phyloP scores from a whole-genome alignment of 2,329 filamentous ascomycete species.

The Fusarium chlamydosporum region DNA sequence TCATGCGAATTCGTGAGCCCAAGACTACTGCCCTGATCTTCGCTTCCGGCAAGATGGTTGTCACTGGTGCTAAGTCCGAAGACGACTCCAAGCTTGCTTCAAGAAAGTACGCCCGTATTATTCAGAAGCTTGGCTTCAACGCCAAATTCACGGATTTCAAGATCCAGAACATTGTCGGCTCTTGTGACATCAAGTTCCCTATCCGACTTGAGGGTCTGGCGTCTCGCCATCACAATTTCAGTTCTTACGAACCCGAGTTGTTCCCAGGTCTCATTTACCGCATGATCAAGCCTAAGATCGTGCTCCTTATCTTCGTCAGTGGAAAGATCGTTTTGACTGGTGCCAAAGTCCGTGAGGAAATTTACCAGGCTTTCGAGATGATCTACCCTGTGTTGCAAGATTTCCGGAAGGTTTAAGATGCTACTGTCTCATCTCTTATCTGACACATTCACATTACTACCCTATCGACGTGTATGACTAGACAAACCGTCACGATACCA shows the following conservation, averaged over 20 bases:
- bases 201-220: slow-evolving; percentile 97
- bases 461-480: slow-evolving; percentile 59
- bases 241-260: slow-evolving; percentile 97
- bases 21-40: slow-evolving; percentile 99
- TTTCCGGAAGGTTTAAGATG: slow-evolving; percentile 69
- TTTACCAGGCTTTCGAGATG: slow-evolving; percentile 96
- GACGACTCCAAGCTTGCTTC: slow-evolving; percentile 97
- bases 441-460: slow-evolving; percentile 11
- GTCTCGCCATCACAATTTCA: slow-evolving; percentile 98
- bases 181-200: slow-evolving; percentile 99
- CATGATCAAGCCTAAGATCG: slow-evolving; percentile 99
- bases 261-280: slow-evolving; percentile 99
- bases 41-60: slow-evolving; percentile 99
- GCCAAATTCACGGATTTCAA: slow-evolving; percentile 99
- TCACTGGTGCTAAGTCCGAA: slow-evolving; percentile 97
- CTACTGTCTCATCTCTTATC: slow-evolving; percentile 36
- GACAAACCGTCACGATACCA: slow-evolving; percentile 63
- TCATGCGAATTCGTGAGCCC: slow-evolving; percentile 99
- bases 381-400: slow-evolving; percentile 94
- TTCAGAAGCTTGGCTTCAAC: slow-evolving; percentile 99
- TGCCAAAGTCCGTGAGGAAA: slow-evolving; percentile 97
- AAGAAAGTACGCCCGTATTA: slow-evolving; percentile 98
- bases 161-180: slow-evolving; percentile 99
- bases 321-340: slow-evolving; percentile 98
- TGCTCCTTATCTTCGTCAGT: slow-evolving; percentile 96